phyloP scores from a whole-genome alignment of 352 stramenopile genomes.

The Phytophthora syringae region DNA sequence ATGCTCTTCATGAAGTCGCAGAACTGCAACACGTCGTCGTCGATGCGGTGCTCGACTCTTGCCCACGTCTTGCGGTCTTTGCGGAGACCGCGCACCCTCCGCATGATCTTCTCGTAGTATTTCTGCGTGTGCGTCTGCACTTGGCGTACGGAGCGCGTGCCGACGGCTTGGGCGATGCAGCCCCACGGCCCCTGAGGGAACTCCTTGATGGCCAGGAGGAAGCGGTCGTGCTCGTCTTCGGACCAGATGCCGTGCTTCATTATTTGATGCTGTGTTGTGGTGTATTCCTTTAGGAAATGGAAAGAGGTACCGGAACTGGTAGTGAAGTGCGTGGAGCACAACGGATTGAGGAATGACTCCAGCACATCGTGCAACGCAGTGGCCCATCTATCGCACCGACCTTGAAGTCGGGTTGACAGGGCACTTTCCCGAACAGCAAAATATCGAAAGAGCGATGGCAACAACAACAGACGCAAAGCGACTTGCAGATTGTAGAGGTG shows the following conservation, averaged over 20 bases:
- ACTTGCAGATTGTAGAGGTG: not conserved
- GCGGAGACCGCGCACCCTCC: conserved; percentile 57
- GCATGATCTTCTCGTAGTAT: conserved; percentile 81
- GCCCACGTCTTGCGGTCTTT: conserved; percentile 64
- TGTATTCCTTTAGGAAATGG: conserved; percentile 20
- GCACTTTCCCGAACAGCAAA: conserved; percentile 40
- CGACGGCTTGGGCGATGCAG: conserved; percentile 46
- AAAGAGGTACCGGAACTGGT: conserved; percentile 14
- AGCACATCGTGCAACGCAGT: conserved; percentile 4
- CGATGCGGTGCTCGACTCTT: conserved; percentile 64
- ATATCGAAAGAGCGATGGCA: conserved; percentile 26
- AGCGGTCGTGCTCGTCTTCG: conserved; percentile 64
- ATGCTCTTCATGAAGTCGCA: conserved; percentile 54
- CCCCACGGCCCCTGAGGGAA: conserved; percentile 56
- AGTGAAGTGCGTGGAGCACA: conserved; percentile 12
- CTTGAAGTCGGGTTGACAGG: conserved; percentile 28
- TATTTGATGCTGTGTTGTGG: not conserved
- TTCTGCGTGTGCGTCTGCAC: conserved; percentile 73
- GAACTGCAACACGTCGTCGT: conserved; percentile 57
- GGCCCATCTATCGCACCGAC: conserved; percentile 21
- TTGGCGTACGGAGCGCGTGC: conserved; percentile 60
- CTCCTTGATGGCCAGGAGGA: conserved; percentile 54
- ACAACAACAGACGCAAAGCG: too few relatives aligned
- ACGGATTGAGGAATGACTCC: conserved; percentile 33
- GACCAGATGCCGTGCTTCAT: conserved; percentile 62